Evolutionary conservation across 225 moss, liverwort and hornwort genomes (phyloP).

Genomic region (Lunularia cruciata): DNA sequence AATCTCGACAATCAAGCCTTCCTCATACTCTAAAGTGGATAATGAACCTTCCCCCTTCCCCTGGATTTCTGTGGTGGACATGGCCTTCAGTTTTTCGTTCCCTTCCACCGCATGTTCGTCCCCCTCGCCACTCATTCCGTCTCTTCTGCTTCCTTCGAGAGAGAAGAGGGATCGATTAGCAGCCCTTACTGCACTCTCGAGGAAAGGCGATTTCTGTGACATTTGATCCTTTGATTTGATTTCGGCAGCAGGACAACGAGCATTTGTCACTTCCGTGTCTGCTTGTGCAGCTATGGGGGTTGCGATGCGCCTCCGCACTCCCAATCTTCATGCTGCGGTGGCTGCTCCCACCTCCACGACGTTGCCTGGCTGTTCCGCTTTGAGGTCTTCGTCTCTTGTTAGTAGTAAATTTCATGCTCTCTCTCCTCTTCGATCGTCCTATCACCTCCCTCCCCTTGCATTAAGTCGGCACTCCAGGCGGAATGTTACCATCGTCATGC

Average conservation of each 20-base stretch:
- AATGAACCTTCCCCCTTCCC: constrained; percentile 8
- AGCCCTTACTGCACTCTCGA: not conserved
- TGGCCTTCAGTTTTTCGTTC: not conserved
- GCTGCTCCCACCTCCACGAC: not conserved
- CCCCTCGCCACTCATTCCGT: not conserved
- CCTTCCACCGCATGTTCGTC: not conserved
- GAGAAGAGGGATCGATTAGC: too few relatives aligned
- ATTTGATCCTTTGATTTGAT: not conserved
- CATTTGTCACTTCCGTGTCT: not conserved
- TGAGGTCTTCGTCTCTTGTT: constrained; percentile 4
- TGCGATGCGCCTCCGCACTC: constrained; percentile 37
- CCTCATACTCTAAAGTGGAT: constrained; percentile 3
- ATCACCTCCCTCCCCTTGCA: constrained; percentile 25
- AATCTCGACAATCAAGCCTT: not conserved
- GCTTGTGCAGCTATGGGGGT: constrained; percentile 37
- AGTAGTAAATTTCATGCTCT: not conserved
- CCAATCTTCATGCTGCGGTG: constrained; percentile 13
- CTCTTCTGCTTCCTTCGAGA: too few relatives aligned
- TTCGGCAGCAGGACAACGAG: not conserved
- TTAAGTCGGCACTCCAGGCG: constrained; percentile 17
- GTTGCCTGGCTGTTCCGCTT: not conserved
- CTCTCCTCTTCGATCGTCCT: not conserved
- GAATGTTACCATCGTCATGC: constrained; percentile 6
- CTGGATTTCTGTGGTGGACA: constrained; percentile 18
- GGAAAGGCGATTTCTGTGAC: not conserved